Percentiles rank a stretch among this genome's conserved stretches.
Conservation (phyloP, 305 asterid species). For the Solanum hybrid region DNA sequence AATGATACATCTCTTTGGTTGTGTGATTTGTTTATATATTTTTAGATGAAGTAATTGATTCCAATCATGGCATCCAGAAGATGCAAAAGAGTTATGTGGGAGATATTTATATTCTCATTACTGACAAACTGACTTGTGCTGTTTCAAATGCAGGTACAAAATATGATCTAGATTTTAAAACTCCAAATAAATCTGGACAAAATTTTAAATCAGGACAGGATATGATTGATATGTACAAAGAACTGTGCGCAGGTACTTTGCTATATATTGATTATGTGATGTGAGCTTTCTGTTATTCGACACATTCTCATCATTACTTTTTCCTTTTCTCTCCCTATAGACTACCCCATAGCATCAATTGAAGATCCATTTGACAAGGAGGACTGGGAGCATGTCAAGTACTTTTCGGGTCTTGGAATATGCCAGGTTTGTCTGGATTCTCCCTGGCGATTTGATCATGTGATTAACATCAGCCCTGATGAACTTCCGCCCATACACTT, state of each 20-base stretch:
- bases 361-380: conserved; percentile 99
- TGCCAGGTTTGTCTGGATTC: conserved; percentile 71
- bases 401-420: conserved; percentile 57
- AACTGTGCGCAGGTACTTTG: conserved; percentile 68
- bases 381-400: conserved; percentile 93
- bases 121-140: conserved; percentile 1
- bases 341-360: conserved; percentile 81
- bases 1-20: conserved; percentile 1
- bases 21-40: conserved; percentile 5
- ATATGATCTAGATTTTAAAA: conserved; percentile 83
- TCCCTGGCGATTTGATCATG: conserved; percentile 12
- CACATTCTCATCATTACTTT: conserved; percentile 1
- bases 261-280: not conserved
- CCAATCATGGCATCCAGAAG: not conserved
- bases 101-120: conserved; percentile 7
- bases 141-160: conserved; percentile 64
- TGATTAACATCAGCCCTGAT: not conserved
- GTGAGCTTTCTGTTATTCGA: not conserved
- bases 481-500: not conserved
- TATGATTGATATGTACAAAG: conserved; percentile 81
- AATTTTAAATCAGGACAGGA: conserved; percentile 93
- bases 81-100: not conserved
- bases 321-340: conserved; percentile 27
- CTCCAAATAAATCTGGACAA: conserved; percentile 78
- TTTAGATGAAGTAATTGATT: not conserved